Evolutionary conservation across 768 basidiomycete species (phyloP).

Genomic region (Serendipita vermifera): DNA sequence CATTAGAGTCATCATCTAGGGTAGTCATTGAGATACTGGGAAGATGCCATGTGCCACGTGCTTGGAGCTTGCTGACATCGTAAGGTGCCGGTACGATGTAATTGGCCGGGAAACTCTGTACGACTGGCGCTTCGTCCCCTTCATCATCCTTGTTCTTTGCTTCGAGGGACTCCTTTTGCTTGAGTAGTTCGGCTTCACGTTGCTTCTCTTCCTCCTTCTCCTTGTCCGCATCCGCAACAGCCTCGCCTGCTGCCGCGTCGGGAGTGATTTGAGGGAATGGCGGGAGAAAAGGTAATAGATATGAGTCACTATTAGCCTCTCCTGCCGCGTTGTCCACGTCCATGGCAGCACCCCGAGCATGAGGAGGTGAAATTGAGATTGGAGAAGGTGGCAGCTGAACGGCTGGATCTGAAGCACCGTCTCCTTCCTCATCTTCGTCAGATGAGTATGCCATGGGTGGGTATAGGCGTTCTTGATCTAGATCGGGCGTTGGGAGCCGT

Average conservation of each 20-base stretch:
- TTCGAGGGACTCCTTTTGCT: not conserved
- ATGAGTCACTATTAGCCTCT: not conserved
- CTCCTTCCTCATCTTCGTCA: no score
- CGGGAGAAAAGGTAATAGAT: not conserved
- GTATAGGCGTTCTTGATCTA: not conserved
- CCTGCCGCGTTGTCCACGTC: not conserved
- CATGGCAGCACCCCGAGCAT: not conserved
- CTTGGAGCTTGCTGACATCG: slow-evolving; percentile 4
- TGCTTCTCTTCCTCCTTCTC: not conserved
- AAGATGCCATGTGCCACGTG: not conserved
- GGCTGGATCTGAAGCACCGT: no score
- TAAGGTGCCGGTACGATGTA: slow-evolving; percentile 3
- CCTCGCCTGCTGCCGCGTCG: not conserved
- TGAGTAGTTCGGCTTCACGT: slow-evolving; percentile 5
- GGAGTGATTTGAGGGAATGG: not conserved
- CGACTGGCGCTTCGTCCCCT: not conserved
- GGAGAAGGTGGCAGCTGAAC: slow-evolving; percentile 2
- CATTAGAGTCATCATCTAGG: not conserved
- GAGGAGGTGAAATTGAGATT: not conserved
- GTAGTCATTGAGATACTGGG: not conserved
- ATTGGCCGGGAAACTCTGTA: slow-evolving; percentile 3
- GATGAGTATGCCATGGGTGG: not conserved
- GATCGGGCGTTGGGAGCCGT: not conserved
- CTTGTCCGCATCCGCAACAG: not conserved
- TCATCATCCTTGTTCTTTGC: not conserved